Percentiles rank a stretch among this genome's conserved stretches.
phyloP scores from a whole-genome alignment of 2,329 filamentous ascomycete species.

The Fonsecaea pedrosoi region DNA sequence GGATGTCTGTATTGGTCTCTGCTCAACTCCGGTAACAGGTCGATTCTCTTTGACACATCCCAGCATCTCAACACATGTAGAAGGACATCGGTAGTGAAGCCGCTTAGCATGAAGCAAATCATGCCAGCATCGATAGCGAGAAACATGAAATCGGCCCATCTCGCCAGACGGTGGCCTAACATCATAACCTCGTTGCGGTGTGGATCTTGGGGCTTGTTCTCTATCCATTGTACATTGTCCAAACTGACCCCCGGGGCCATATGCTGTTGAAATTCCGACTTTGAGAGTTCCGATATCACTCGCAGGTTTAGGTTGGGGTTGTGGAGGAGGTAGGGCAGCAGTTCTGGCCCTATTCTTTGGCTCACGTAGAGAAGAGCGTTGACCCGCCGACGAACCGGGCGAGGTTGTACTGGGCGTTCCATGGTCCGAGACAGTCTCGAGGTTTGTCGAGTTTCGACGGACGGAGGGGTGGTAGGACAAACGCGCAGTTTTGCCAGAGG shows the following conservation, averaged over 20 bases:
- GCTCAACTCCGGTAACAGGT: slow-evolving; percentile 89
- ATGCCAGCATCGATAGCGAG: slow-evolving; percentile 85
- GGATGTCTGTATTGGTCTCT: slow-evolving; percentile 88
- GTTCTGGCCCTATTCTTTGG: slow-evolving; percentile 38
- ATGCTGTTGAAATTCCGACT: slow-evolving; percentile 35
- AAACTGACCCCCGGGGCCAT: slow-evolving; percentile 32
- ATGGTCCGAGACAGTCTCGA: slow-evolving; percentile 12
- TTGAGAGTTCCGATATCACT: slow-evolving; percentile 37
- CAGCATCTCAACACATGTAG: slow-evolving; percentile 83
- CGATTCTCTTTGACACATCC: slow-evolving; percentile 83
- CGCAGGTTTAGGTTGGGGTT: slow-evolving; percentile 38
- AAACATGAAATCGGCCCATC: slow-evolving; percentile 87
- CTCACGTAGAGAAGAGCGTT: slow-evolving; percentile 38
- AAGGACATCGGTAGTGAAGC: slow-evolving; percentile 79
- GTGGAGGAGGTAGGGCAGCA: slow-evolving; percentile 38
- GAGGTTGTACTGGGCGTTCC: slow-evolving; percentile 19
- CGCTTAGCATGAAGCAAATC: slow-evolving; percentile 85
- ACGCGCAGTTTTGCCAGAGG: neutral
- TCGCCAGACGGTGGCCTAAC: slow-evolving; percentile 65
- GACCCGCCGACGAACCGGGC: slow-evolving; percentile 33
- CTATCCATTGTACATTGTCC: slow-evolving; percentile 36
- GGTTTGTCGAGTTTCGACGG: neutral
- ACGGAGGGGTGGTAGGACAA: neutral
- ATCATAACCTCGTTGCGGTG: slow-evolving; percentile 38
- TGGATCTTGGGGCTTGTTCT: slow-evolving; percentile 38